Base-by-base conservation (phyloP, 768 basidiomycete species). In the Suillus alpinus region DNA sequence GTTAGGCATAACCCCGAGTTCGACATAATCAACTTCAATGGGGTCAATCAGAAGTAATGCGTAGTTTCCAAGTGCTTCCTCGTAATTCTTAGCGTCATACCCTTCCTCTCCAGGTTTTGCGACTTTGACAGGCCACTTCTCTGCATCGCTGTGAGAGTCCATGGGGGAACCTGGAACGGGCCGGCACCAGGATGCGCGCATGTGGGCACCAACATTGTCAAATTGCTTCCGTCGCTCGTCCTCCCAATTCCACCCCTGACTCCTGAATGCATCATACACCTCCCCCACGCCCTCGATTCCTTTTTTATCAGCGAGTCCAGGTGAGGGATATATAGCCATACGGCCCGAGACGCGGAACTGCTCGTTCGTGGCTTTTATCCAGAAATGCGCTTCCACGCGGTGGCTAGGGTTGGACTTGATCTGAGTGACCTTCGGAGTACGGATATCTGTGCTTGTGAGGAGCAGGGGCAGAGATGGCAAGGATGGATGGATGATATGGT, bases 11-110 rank as follows among this genome's bases (percentile, higher is more conserved):
- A 79, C 76, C 0, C 75, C 80, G 34, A 94, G 66, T 68, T 89
- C 89, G 16, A 87, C 68, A 73, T 82, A 83, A 69, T 95, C 93
- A 37, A 93, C 84, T 58, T 83, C 80, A 2, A 74, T 67, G 1
- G 91, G 88, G 66, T 94, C 91, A 34, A 94, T 75, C 12, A 92
- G 70, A 44, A 94, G 65, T 67, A 94, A 70, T 18, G 88, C 85
- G 65, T 92, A 94, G 67, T 91, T 89, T 9, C 71, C 64, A 62
- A 89, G 70, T 36, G 92, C 88, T 39, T 56, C 69, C 57, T 83
- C 78, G 77, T 83, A 77, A 57, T 81, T 75, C 70, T 68, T 71
- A 73, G 74, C 74, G n/a, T 75, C 79, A 63, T 77, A 74, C 58
- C 79, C 79, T 55, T 75, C 77, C 43, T 81, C 78, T 1, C 69